Evolutionary conservation across 2,329 filamentous ascomycete genomes (phyloP).

Genomic region (Ascochyta pisi): DNA sequence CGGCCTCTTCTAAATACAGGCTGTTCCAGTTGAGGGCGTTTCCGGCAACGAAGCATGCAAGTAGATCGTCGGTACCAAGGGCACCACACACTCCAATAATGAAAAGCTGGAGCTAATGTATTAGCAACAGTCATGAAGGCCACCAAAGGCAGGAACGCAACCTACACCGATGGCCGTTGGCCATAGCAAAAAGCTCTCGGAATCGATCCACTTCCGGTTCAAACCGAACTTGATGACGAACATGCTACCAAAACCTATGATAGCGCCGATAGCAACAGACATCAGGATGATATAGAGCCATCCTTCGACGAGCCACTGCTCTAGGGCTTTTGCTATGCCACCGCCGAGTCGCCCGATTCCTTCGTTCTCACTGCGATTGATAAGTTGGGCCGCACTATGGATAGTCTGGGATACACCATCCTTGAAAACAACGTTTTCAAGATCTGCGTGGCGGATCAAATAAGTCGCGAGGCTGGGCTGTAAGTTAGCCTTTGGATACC

Average conservation of each 20-base stretch:
- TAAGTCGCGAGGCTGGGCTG: slow-evolving; percentile 57
- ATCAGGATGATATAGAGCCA: slow-evolving; percentile 66
- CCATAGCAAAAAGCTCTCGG: slow-evolving; percentile 62
- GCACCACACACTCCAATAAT: slow-evolving; percentile 64
- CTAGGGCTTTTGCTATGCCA: slow-evolving; percentile 60
- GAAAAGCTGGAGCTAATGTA: slow-evolving; percentile 51
- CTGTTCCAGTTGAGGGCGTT: slow-evolving; percentile 69
- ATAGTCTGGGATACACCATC: slow-evolving; percentile 3
- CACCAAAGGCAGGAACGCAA: too few relatives aligned
- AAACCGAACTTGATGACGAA: slow-evolving; percentile 55
- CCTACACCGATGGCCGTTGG: slow-evolving; percentile 49
- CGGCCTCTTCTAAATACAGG: slow-evolving; percentile 62
- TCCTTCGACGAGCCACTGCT: slow-evolving; percentile 66
- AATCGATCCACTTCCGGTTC: slow-evolving; percentile 56
- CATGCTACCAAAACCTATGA: slow-evolving; percentile 59
- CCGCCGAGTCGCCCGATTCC: slow-evolving; percentile 61
- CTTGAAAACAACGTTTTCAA: slow-evolving; percentile 34
- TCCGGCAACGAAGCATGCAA: slow-evolving; percentile 68
- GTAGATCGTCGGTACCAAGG: slow-evolving; percentile 65
- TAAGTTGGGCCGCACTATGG: background rate
- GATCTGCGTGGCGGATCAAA: slow-evolving; percentile 62
- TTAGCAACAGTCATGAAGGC: too few relatives aligned
- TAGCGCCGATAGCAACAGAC: slow-evolving; percentile 59
- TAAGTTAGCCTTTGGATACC: too few relatives aligned
- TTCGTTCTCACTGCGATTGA: slow-evolving; percentile 19